Base-by-base conservation (phyloP, 2,329 filamentous ascomycete species). In the Aspergillus awamori region DNA sequence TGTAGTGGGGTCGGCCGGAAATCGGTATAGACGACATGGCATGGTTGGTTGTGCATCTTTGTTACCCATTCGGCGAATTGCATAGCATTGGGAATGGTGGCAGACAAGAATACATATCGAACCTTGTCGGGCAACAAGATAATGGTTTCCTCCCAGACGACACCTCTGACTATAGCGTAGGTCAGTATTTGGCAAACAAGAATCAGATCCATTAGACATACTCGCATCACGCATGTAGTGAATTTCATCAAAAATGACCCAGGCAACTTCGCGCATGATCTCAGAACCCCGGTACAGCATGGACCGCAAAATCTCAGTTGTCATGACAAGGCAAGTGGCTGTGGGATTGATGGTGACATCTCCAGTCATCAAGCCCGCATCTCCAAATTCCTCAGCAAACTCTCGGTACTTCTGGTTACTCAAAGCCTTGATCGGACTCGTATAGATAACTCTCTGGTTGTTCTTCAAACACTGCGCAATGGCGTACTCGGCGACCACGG, bases 291-390 rank as follows among this genome's bases (percentile, higher is more conserved):
- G 87, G 78, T 99, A 99, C 79, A 99, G 77, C 95, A 99, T 99
- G 17, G 94, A 98, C 53, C 95, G 90, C 74, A 99, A 79, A 92
- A 99, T 99, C 81, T 99, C 95, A 0, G 95, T 99, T 0, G 95
- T 99, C 95, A 99, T 99, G 72, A 99, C 95, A 61, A 99, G 82
- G 76, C 95, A 99, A 62, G 93, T 98, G 13, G 95, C 95, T 3
- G 95, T 98, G 4, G 96, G 96, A 76, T 99, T 99, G 79, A 99
- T 99, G 24, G 95, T 99, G 65, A 98, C 94, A 85, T 99, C 95
- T 72, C 95, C 95, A 5, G 95, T 99, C 94, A 99, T 98, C 63
- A 99, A 83, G 61, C 95, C 95, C 55, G 97, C 94, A 74, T 99
- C 95, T 61, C 93, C 94, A 80, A 99, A 99, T 61, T 97, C 92